Conservation (phyloP, 805 yeast genomes). For the Starmerella vaccinii region DNA sequence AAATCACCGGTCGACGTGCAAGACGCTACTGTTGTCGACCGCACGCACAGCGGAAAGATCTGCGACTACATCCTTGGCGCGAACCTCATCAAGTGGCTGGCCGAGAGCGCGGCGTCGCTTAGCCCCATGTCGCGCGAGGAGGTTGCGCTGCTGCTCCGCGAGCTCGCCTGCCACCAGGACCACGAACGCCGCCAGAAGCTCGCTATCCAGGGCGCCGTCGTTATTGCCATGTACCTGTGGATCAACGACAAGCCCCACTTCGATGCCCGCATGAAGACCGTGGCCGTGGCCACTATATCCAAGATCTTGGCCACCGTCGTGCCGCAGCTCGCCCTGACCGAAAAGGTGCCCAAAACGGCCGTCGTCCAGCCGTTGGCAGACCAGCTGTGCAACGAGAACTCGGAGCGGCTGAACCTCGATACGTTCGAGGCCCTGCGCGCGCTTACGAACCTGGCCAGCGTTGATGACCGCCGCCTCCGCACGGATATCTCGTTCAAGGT, state of each 20-base stretch:
- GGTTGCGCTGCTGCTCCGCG: slow-evolving; percentile 27
- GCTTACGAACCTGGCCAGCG: slow-evolving; percentile 54
- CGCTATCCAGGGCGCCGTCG: slow-evolving; percentile 32
- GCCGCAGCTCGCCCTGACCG: slow-evolving; percentile 31
- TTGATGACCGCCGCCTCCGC: slow-evolving; percentile 35
- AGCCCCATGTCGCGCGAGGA: slow-evolving; percentile 25
- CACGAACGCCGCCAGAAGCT: slow-evolving; percentile 25
- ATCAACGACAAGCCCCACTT: slow-evolving; percentile 21
- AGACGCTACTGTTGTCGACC: slow-evolving; percentile 4
- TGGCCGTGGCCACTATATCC: slow-evolving; percentile 28
- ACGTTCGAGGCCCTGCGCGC: slow-evolving; percentile 52
- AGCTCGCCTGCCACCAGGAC: slow-evolving; percentile 27
- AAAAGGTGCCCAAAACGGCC: slow-evolving; percentile 27
- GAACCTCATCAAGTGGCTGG: slow-evolving; percentile 24
- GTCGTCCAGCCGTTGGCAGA: slow-evolving; percentile 29
- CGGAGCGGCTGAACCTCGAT: slow-evolving; percentile 29
- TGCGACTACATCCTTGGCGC: slow-evolving; percentile 15
- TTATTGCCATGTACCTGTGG: slow-evolving; percentile 28
- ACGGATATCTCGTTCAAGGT: slow-evolving; percentile 34
- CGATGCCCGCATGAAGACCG: slow-evolving; percentile 17
- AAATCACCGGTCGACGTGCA: slow-evolving; percentile 10
- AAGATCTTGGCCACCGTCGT: slow-evolving; percentile 31
- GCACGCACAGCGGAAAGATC: slow-evolving; percentile 8
- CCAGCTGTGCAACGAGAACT: slow-evolving; percentile 24
- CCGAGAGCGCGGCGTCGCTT: slow-evolving; percentile 20